Percentiles rank a stretch among this genome's conserved stretches.
phyloP scores from a whole-genome alignment of 2,329 filamentous ascomycete genomes.

The Fusarium odoratissimum region DNA sequence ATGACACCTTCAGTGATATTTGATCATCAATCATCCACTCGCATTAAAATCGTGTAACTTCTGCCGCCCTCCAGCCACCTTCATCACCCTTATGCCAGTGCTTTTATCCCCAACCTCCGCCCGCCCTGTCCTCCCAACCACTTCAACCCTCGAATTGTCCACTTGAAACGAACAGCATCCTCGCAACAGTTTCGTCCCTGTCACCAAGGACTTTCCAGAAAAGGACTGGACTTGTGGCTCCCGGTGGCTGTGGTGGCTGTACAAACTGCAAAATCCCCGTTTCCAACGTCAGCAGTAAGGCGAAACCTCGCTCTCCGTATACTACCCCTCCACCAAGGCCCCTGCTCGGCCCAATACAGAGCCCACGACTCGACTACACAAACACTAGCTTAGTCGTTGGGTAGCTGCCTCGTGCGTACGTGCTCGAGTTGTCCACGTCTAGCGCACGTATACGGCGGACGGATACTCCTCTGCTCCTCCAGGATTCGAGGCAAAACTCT shows the following conservation, averaged over 20 bases:
- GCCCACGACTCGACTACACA: slow-evolving; percentile 31
- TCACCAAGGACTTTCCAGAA: slow-evolving; percentile 12
- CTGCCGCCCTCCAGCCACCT: slow-evolving; percentile 34
- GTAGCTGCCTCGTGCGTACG: slow-evolving; percentile 36
- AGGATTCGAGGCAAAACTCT: slow-evolving; percentile 27
- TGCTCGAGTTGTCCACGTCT: slow-evolving; percentile 39
- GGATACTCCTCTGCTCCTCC: slow-evolving; percentile 23
- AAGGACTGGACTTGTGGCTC: slow-evolving; percentile 26
- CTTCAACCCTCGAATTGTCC: slow-evolving; percentile 17
- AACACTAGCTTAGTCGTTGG: slow-evolving; percentile 40
- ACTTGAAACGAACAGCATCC: slow-evolving; percentile 32
- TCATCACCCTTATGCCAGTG: slow-evolving; percentile 14
- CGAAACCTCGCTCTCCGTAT: slow-evolving; percentile 18
- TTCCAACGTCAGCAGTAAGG: slow-evolving; percentile 35
- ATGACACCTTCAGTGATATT: slow-evolving; percentile 4
- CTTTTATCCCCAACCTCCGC: slow-evolving; percentile 32
- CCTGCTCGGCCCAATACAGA: slow-evolving; percentile 33
- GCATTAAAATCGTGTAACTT: not conserved
- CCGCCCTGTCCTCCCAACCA: slow-evolving; percentile 25
- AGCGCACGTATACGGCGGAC: slow-evolving; percentile 30
- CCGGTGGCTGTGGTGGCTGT: slow-evolving; percentile 36
- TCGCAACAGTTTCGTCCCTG: slow-evolving; percentile 22
- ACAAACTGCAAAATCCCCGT: not conserved
- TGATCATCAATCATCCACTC: slow-evolving; percentile 11
- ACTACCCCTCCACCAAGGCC: slow-evolving; percentile 32